Percentiles rank a stretch among this genome's conserved stretches.
Evolutionary conservation across 2,329 filamentous ascomycete genomes (phyloP).

Genomic region (Aureobasidium leucospermi): DNA sequence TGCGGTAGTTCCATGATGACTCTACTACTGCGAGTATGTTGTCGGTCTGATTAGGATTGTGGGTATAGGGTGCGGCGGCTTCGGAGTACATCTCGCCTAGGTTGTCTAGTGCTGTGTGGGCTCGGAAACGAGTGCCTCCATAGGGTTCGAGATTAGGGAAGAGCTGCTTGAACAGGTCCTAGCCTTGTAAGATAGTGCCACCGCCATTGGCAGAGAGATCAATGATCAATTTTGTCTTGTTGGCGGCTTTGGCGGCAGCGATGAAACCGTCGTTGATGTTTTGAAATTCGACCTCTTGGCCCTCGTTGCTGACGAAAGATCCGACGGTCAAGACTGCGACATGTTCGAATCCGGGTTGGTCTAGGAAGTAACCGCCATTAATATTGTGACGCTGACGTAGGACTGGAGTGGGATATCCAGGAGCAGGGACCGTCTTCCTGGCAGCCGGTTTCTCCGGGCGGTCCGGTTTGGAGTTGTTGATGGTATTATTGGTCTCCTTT

Average conservation of each 20-base stretch:
- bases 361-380: slow-evolving; percentile 41
- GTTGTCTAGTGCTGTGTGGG: slow-evolving; percentile 38
- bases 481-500: too few relatives aligned
- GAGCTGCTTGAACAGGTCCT: slow-evolving; percentile 54
- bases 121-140: slow-evolving; percentile 45
- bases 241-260: slow-evolving; percentile 37
- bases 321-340: slow-evolving; percentile 39
- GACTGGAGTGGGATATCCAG: slow-evolving; percentile 38
- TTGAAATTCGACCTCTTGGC: slow-evolving; percentile 32
- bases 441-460: background rate
- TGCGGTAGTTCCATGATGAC: slow-evolving; percentile 41
- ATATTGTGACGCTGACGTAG: slow-evolving; percentile 33
- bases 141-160: slow-evolving; percentile 46
- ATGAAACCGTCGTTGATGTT: slow-evolving; percentile 36
- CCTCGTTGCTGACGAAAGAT: slow-evolving; percentile 31
- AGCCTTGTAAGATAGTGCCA: slow-evolving; percentile 51
- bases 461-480: too few relatives aligned
- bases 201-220: slow-evolving; percentile 54
- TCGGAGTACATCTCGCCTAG: slow-evolving; percentile 36
- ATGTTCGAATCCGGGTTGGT: slow-evolving; percentile 37
- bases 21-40: slow-evolving; percentile 35
- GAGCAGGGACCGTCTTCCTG: slow-evolving; percentile 23
- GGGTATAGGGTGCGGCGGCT: slow-evolving; percentile 25
- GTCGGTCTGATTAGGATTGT: slow-evolving; percentile 27
- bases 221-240: slow-evolving; percentile 54